Base-by-base conservation (phyloP, 495 filamentous ascomycete genomes). In the Cladorrhinum samala region DNA sequence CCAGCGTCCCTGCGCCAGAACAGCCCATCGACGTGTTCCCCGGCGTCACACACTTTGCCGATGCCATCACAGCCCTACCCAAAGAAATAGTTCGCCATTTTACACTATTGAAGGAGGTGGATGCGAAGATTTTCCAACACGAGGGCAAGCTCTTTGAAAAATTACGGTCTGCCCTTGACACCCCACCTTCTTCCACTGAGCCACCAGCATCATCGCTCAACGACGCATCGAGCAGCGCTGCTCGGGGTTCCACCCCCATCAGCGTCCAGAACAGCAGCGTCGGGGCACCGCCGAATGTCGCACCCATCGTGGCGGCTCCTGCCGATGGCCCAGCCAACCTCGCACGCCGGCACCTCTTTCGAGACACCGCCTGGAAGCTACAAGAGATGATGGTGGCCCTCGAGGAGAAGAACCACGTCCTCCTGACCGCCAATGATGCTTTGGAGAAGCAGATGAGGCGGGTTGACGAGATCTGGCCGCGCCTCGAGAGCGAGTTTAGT, bases 401-500 rank as follows among this genome's bases (percentile, higher is more conserved):
- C 27, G 94, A 97, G 59, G 93, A 98, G 70, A 99, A 99, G 70
- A 95, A 94, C 55, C 91, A 95, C 56, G 91, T 97, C 48, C 85
- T 96, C 38, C 83, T 85, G 2, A 91, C 90, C 3, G 91, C 94
- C 40, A 88, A 88, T 57, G 88, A 95, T 50, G 86, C 90, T 48
- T 79, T 97, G 7, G 82, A 89, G 51, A 92, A 88, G 63, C 91
- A 96, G 65, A 72, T 96, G 18, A 68, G 80, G 49, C 87, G 93
- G 19, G 81, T 96, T 57, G 87, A 97, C 56, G 83, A 84, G 38
- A 81, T 91, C 18, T 94, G 82, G 73, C 85, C 87, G 13, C 84
- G 88, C 69, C 81, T 97, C 48, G 87, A 91, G 49, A 73, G 76
- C 42, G 93, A 97, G 65, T 87, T 97, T 65, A 96, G 91, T 72